Evolutionary conservation across 768 basidiomycete genomes (phyloP).

Genomic region (Paxillus involutus): DNA sequence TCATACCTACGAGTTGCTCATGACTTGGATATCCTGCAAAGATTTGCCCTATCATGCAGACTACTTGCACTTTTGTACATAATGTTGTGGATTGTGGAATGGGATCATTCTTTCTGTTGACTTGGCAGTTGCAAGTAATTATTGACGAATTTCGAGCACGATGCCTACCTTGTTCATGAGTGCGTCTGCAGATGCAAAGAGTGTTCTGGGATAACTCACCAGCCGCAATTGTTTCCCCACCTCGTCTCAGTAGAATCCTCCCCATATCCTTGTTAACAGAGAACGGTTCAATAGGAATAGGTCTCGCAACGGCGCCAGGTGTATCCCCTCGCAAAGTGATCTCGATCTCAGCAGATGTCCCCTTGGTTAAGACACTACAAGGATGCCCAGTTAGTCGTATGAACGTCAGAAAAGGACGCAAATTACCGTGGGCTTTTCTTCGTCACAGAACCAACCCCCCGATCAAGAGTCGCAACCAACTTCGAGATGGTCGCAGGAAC

Average conservation of each 20-base stretch:
- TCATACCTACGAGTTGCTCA: slow-evolving; percentile 14
- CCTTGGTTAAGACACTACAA: slow-evolving; percentile 80
- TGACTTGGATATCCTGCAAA: background rate
- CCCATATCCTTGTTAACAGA: slow-evolving; percentile 95
- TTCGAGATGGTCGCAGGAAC: slow-evolving; percentile 87
- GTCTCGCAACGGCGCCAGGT: slow-evolving; percentile 41
- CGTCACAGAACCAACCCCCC: slow-evolving; percentile 66
- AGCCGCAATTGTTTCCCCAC: slow-evolving; percentile 93
- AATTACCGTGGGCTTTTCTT: slow-evolving; percentile 82
- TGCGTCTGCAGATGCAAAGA: background rate
- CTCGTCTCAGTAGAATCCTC: slow-evolving; percentile 78
- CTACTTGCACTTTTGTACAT: slow-evolving; percentile 12
- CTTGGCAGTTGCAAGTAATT: slow-evolving; percentile 1
- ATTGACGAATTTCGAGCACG: slow-evolving; percentile 39
- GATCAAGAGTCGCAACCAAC: slow-evolving; percentile 77
- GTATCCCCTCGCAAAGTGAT: slow-evolving; percentile 66
- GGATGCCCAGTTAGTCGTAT: slow-evolving; percentile 4
- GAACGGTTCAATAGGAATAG: slow-evolving; percentile 88
- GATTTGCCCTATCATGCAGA: slow-evolving; percentile 12
- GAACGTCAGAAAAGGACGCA: background rate
- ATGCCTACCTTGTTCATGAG: slow-evolving; percentile 37
- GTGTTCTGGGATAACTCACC: slow-evolving; percentile 44
- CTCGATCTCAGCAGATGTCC: slow-evolving; percentile 81
- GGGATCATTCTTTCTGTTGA: background rate
- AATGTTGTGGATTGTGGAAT: background rate